Evolutionary conservation across 768 basidiomycete genomes (phyloP).

Genomic region (Baorangia bicolor): DNA sequence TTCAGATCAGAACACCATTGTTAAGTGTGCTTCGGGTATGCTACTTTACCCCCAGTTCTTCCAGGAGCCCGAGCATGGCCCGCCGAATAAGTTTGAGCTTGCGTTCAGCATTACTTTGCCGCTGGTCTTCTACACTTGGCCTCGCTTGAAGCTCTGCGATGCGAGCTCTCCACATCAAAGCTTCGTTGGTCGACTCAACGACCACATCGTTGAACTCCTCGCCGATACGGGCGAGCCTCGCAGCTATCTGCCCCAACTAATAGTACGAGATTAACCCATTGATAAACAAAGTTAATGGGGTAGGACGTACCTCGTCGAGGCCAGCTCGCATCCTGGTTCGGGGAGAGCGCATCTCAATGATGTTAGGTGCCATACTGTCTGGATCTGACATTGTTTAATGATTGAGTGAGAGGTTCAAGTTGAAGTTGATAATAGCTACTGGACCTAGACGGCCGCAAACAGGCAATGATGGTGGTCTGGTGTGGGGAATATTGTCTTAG

Average conservation of each 20-base stretch:
- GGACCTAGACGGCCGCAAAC: slow-evolving; percentile 1
- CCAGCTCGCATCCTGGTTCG: slow-evolving; percentile 20
- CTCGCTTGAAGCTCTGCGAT: slow-evolving; percentile 39
- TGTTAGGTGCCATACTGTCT: neutral
- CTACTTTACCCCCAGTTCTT: slow-evolving; percentile 39
- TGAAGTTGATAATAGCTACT: neutral
- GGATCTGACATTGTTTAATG: slow-evolving; percentile 6
- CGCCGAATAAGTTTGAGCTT: slow-evolving; percentile 36
- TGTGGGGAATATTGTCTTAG: neutral
- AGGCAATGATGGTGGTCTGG: neutral
- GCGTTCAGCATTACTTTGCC: slow-evolving; percentile 33
- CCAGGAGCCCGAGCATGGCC: slow-evolving; percentile 42
- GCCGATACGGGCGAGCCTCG: slow-evolving; percentile 29
- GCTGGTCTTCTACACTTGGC: slow-evolving; percentile 22
- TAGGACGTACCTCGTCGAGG: slow-evolving; percentile 27
- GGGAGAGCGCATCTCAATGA: slow-evolving; percentile 13
- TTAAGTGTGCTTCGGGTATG: neutral
- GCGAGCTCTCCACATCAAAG: slow-evolving; percentile 24
- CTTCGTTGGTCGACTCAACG: slow-evolving; percentile 24
- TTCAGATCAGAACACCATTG: neutral
- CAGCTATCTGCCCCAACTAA: slow-evolving; percentile 29
- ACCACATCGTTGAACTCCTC: slow-evolving; percentile 28
- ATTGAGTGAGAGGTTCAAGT: neutral
- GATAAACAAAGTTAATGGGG: neutral
- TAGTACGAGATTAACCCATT: neutral